These are phyloP conservation scores for Verticillium nubilum DNA, from an alignment of 2,329 filamentous ascomycete genomes.

Conservation along the genomic window DNA sequence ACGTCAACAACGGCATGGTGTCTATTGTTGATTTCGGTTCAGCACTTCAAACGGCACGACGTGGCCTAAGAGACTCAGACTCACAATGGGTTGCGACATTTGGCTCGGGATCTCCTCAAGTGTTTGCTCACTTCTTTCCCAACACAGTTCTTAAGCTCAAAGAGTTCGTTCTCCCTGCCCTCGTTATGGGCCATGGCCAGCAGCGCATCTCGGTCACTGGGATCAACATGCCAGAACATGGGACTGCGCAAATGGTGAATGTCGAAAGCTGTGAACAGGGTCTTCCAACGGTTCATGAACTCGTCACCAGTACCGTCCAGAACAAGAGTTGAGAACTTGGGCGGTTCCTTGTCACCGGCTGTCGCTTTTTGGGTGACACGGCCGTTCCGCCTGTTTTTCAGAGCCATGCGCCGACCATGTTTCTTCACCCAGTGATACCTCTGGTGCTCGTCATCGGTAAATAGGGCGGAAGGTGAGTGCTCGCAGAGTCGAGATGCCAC, in stretches of 20 bases:
- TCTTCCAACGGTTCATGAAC: slow-evolving; percentile 70
- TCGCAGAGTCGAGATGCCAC: slow-evolving; percentile 68
- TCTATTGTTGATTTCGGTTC: slow-evolving; percentile 22
- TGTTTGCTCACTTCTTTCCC: slow-evolving; percentile 80
- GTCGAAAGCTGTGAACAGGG: slow-evolving; percentile 60
- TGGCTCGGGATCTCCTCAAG: slow-evolving; percentile 45
- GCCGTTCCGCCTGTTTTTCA: slow-evolving; percentile 46
- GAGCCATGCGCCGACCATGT: slow-evolving; percentile 52
- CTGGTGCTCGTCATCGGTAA: slow-evolving; percentile 77
- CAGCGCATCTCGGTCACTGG: slow-evolving; percentile 67
- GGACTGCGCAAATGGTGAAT: slow-evolving; percentile 71
- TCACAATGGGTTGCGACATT: slow-evolving; percentile 12
- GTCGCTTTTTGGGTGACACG: slow-evolving; percentile 15
- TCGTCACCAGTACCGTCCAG: slow-evolving; percentile 57
- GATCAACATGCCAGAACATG: slow-evolving; percentile 80
- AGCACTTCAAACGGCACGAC: neutral
- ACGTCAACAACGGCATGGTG: slow-evolving; percentile 44
- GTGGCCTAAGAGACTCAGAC: slow-evolving; percentile 8
- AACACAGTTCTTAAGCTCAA: slow-evolving; percentile 68
- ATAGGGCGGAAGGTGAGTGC: slow-evolving; percentile 68
- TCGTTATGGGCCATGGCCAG: slow-evolving; percentile 62
- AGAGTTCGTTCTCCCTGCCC: slow-evolving; percentile 56
- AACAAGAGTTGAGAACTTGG: slow-evolving; percentile 39
- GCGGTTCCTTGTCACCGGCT: slow-evolving; percentile 11
- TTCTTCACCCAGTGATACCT: slow-evolving; percentile 75